Evolutionary conservation across 345 rosid genomes (phyloP).

Genomic region (Brassica nigra): DNA sequence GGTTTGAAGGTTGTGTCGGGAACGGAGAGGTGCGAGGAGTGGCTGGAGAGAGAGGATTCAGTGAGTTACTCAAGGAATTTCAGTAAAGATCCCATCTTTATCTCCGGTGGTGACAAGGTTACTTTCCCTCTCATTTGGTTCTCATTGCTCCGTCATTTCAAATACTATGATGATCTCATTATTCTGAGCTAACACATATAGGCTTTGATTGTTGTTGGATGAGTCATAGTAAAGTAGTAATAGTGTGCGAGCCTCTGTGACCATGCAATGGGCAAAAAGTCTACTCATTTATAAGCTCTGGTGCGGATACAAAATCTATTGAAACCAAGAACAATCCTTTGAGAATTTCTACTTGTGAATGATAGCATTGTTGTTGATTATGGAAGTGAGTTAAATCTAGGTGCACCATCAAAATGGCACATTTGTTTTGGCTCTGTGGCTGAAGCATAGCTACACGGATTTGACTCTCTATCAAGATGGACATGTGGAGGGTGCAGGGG

Average conservation of each 20-base stretch:
- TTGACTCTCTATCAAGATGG: too few species aligned
- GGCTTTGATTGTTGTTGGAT: constrained; percentile 15
- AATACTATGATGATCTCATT: background rate
- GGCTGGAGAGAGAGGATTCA: constrained; percentile 76
- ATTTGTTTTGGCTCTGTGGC: too few species aligned
- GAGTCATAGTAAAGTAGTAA: background rate
- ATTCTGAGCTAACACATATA: background rate
- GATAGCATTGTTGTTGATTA: background rate
- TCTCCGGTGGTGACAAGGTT: constrained; percentile 58
- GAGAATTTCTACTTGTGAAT: background rate
- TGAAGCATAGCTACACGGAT: too few species aligned
- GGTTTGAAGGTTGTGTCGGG: constrained; percentile 27
- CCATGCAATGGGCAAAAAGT: background rate
- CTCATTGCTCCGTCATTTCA: too few species aligned
- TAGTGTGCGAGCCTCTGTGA: background rate
- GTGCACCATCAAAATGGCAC: too few species aligned
- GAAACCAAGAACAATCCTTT: background rate
- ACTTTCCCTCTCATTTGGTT: background rate
- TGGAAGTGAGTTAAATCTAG: too few species aligned
- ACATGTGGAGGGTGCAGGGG: too few species aligned
- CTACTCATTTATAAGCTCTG: background rate
- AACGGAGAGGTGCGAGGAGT: constrained; percentile 64
- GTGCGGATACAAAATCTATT: background rate
- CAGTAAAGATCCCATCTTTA: constrained; percentile 61
- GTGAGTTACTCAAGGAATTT: constrained; percentile 68